phyloP scores from a whole-genome alignment of 352 stramenopile genomes.

The Phytophthora multivora region DNA sequence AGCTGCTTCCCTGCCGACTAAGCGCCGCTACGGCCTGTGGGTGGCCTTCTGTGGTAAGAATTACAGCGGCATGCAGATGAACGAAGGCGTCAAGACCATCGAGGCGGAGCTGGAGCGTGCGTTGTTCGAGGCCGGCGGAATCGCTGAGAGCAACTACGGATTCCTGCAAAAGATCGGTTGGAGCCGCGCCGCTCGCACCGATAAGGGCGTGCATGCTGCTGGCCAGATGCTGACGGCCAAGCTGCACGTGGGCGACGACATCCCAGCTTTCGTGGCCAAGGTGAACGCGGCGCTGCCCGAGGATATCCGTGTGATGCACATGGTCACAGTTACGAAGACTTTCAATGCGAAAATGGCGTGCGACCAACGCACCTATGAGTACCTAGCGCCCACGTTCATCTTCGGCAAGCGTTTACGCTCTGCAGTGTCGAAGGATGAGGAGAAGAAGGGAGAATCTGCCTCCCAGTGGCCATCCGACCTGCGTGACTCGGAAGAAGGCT shows the following conservation, averaged over 20 bases:
- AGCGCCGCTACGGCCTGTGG: slow-evolving; percentile 76
- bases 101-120: slow-evolving; percentile 90
- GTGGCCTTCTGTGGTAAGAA: slow-evolving; percentile 89
- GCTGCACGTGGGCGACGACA: slow-evolving; percentile 81
- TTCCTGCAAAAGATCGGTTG: slow-evolving; percentile 92
- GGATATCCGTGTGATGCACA: slow-evolving; percentile 86
- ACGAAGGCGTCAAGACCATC: slow-evolving; percentile 89
- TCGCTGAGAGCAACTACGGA: slow-evolving; percentile 89
- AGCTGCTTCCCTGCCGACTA: slow-evolving; percentile 13
- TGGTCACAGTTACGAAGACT: slow-evolving; percentile 89
- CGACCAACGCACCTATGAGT: slow-evolving; percentile 91
- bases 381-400: slow-evolving; percentile 90
- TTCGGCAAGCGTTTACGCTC: slow-evolving; percentile 49
- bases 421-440: background rate
- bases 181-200: slow-evolving; percentile 87
- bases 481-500: slow-evolving; percentile 48
- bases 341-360: slow-evolving; percentile 92
- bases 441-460: background rate
- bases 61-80: slow-evolving; percentile 93
- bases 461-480: slow-evolving; percentile 43
- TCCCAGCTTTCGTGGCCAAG: slow-evolving; percentile 62
- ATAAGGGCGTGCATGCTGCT: slow-evolving; percentile 92
- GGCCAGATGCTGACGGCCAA: slow-evolving; percentile 87
- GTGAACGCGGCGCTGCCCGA: slow-evolving; percentile 76
- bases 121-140: slow-evolving; percentile 86